Percentiles rank a stretch among this genome's conserved stretches.
Conservation (phyloP, 345 rosid genomes). For the Citrus trifoliata region DNA sequence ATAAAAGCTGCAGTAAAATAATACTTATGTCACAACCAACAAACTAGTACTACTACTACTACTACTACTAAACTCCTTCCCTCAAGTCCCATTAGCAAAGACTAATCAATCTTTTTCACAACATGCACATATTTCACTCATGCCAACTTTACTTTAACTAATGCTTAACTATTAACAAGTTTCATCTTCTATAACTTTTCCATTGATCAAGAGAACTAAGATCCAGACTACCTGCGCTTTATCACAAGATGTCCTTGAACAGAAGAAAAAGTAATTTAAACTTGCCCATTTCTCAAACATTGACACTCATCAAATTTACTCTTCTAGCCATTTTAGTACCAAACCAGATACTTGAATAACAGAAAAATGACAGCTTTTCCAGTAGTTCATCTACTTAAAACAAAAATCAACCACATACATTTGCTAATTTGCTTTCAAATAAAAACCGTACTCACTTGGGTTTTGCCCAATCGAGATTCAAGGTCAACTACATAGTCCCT, state of each 20-base stretch:
- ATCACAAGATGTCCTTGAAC: not conserved
- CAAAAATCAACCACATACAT: not conserved
- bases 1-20: not conserved
- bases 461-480: conserved; percentile 92
- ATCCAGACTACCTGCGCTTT: not conserved
- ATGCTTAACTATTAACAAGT: not conserved
- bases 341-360: not conserved
- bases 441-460: conserved; percentile 52
- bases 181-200: not conserved
- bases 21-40: not conserved
- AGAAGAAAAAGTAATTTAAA: not conserved
- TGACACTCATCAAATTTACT: not conserved
- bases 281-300: not conserved
- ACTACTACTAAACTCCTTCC: not conserved
- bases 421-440: not conserved
- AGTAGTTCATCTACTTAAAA: not conserved
- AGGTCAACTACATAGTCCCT: conserved; percentile 96
- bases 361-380: not conserved
- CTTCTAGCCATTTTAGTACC: not conserved
- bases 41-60: not conserved
- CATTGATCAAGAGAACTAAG: not conserved
- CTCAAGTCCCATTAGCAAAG: not conserved
- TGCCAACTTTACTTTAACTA: not conserved
- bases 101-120: not conserved
- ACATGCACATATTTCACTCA: not conserved